Evolutionary conservation across 2,329 filamentous ascomycete species (phyloP).

Genomic region (Penicillium corylophilum): DNA sequence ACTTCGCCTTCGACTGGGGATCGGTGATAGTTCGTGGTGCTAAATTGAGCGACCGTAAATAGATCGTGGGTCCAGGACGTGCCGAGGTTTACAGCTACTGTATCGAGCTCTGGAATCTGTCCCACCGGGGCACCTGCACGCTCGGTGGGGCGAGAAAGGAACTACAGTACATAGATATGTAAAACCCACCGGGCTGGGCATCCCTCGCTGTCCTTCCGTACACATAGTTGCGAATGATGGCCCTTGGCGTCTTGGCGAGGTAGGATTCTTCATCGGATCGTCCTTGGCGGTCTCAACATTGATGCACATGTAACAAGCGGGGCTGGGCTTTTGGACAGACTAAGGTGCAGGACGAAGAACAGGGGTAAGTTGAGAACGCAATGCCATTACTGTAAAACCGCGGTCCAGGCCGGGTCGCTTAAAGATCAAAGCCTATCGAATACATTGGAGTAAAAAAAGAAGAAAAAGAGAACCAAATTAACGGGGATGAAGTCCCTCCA

Average conservation of each 20-base stretch:
- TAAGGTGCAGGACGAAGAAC: background rate
- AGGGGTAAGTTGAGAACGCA: background rate
- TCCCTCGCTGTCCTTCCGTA: background rate
- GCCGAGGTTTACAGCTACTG: too few relatives aligned
- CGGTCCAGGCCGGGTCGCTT: constrained; percentile 7
- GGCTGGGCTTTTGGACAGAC: background rate
- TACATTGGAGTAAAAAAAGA: constrained; percentile 23
- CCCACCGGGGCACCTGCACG: too few relatives aligned
- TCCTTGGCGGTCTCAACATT: background rate
- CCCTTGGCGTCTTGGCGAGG: background rate
- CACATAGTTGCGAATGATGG: background rate
- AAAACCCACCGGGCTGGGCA: background rate
- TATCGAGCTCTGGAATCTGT: background rate
- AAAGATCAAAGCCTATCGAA: constrained; percentile 19
- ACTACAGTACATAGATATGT: too few relatives aligned
- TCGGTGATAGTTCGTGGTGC: too few relatives aligned
- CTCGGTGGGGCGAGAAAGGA: background rate
- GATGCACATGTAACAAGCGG: background rate
- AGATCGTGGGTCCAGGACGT: too few relatives aligned
- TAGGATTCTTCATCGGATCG: background rate
- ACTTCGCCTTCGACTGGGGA: too few relatives aligned
- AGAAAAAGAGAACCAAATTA: constrained; percentile 20
- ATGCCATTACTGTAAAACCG: constrained; percentile 14
- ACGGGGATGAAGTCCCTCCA: constrained; percentile 18
- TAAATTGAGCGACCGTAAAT: background rate